Evolutionary conservation across 2,329 filamentous ascomycete species (phyloP).

Genomic region (Sodiomyces alkalinus): DNA sequence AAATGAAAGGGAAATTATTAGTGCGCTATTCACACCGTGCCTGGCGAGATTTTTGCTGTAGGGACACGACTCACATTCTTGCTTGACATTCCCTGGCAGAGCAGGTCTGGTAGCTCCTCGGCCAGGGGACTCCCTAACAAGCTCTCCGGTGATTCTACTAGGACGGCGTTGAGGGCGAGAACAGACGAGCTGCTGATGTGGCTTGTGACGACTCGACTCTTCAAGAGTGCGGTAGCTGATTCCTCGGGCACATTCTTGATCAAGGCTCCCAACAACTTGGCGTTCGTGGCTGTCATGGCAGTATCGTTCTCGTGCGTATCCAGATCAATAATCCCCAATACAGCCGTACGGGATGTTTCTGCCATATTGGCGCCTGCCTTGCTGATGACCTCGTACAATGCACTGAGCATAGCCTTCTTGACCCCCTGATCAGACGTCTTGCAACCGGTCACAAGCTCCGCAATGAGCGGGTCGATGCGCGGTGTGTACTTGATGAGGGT

Average conservation of each 20-base stretch:
- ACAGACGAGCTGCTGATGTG: slow-evolving; percentile 67
- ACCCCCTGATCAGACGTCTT: slow-evolving; percentile 82
- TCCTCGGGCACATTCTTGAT: slow-evolving; percentile 73
- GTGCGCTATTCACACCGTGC: too few relatives aligned
- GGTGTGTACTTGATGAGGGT: slow-evolving; percentile 93
- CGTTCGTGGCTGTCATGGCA: slow-evolving; percentile 76
- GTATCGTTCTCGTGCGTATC: slow-evolving; percentile 62
- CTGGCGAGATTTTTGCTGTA: not conserved
- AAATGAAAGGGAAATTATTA: too few relatives aligned
- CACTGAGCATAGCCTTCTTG: slow-evolving; percentile 91
- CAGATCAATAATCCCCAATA: slow-evolving; percentile 76
- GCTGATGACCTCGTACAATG: slow-evolving; percentile 88
- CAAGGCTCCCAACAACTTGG: slow-evolving; percentile 75
- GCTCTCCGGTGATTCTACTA: slow-evolving; percentile 62
- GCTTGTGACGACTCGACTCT: slow-evolving; percentile 63
- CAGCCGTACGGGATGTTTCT: slow-evolving; percentile 71
- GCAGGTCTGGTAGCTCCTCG: slow-evolving; percentile 60
- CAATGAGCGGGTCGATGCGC: slow-evolving; percentile 83
- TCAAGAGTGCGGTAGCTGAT: slow-evolving; percentile 41
- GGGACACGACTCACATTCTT: slow-evolving; percentile 46
- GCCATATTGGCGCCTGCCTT: slow-evolving; percentile 94
- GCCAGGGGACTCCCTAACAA: slow-evolving; percentile 50
- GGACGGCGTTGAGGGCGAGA: slow-evolving; percentile 74
- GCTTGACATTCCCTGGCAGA: slow-evolving; percentile 65
- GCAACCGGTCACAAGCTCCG: slow-evolving; percentile 85